A percentile compares a stretch with the other conserved stretches of the same genome.
Evolutionary conservation across 176 grass and related monocot genomes (phyloP).

Genomic region (Calamus simplicifolius): DNA sequence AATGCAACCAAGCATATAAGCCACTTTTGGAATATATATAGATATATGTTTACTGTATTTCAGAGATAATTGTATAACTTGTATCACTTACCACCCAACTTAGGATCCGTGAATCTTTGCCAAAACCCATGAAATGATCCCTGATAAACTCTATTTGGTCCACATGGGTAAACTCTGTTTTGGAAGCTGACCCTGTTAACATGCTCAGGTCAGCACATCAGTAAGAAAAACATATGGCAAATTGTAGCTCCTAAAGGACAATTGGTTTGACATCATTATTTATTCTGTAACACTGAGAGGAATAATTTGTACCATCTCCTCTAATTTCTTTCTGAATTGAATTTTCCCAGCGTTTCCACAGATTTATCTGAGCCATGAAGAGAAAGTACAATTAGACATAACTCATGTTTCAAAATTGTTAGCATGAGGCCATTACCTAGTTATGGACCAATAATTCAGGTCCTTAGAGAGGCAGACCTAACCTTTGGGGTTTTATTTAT

Average conservation of each 20-base stretch:
- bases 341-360: conserved; percentile 84
- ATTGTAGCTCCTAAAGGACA: too few species aligned
- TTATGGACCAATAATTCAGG: too few species aligned
- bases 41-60: background rate
- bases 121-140: conserved; percentile 72
- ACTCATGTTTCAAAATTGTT: too few species aligned
- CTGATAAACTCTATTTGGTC: conserved; percentile 66
- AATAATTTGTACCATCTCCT: conserved; percentile 40
- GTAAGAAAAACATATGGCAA: background rate
- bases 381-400: background rate
- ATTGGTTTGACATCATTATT: too few species aligned
- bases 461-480: too few species aligned
- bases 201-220: background rate
- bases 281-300: too few species aligned
- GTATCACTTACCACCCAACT: conserved; percentile 89
- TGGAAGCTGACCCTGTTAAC: conserved; percentile 26
- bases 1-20: too few species aligned
- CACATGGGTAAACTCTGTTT: conserved; percentile 29
- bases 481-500: background rate
- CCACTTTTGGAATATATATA: background rate
- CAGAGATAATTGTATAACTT: background rate
- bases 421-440: too few species aligned
- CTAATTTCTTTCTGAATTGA: conserved; percentile 49
- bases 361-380: conserved; percentile 52
- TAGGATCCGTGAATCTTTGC: conserved; percentile 69